phyloP scores from a whole-genome alignment of 2,329 filamentous ascomycete species.

The Decorospora gaudefroyi region DNA sequence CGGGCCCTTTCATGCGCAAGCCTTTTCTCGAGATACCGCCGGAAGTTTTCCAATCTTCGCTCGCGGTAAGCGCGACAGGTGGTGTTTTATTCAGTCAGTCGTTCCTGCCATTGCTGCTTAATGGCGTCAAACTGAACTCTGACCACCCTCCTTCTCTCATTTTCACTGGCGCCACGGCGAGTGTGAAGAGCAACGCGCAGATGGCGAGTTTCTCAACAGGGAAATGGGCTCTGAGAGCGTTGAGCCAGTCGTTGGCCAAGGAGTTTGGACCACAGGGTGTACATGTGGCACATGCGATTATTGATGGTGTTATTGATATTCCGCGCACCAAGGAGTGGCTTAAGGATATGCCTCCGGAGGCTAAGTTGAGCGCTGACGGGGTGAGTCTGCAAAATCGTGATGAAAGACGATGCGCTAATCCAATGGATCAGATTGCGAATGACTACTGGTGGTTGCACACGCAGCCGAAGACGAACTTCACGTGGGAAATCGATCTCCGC shows the following conservation, averaged over 20 bases:
- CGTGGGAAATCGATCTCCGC: constrained; percentile 78
- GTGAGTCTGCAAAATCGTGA: constrained; percentile 56
- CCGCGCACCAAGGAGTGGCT: constrained; percentile 67
- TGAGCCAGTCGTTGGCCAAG: constrained; percentile 74
- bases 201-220: constrained; percentile 75
- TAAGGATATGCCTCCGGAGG: constrained; percentile 61
- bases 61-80: constrained; percentile 59
- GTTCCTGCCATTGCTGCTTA: constrained; percentile 70
- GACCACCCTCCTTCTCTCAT: constrained; percentile 76
- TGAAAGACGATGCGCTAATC: constrained; percentile 2
- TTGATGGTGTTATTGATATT: constrained; percentile 85
- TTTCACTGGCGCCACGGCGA: constrained; percentile 85
- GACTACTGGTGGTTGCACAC: constrained; percentile 83
- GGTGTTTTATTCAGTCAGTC: constrained; percentile 77
- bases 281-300: constrained; percentile 79
- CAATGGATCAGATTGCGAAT: constrained; percentile 72
- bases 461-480: constrained; percentile 77
- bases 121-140: constrained; percentile 56
- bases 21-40: constrained; percentile 65
- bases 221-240: constrained; percentile 77
- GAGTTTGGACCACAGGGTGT: constrained; percentile 86
- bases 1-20: constrained; percentile 62
- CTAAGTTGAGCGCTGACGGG: constrained; percentile 74
- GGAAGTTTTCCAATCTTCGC: constrained; percentile 59
- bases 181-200: constrained; percentile 69